These are phyloP conservation scores for Fusarium chlamydosporum DNA, from an alignment of 2,329 filamentous ascomycete genomes.

Conservation along the genomic window DNA sequence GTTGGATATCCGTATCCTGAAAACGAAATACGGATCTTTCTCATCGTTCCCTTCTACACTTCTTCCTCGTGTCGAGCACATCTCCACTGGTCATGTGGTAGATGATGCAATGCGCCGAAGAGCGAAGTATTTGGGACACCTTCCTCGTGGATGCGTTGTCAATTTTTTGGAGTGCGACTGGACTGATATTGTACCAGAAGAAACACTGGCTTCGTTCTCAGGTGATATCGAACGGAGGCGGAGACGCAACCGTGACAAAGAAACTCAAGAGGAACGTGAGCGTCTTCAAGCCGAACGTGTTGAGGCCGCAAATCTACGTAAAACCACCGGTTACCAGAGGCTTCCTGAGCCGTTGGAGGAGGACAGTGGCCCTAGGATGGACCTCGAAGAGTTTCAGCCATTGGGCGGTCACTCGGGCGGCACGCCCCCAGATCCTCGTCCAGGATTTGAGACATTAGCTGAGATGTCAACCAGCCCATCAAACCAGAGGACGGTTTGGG, in stretches of 20 bases:
- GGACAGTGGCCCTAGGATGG: constrained; percentile 58
- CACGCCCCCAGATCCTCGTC: constrained; percentile 69
- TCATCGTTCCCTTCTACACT: constrained; percentile 86
- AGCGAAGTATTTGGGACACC: constrained; percentile 87
- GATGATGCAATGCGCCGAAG: constrained; percentile 87
- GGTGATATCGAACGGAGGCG: constrained; percentile 81
- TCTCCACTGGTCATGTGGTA: constrained; percentile 88
- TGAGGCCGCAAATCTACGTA: constrained; percentile 77
- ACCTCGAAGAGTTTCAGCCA: constrained; percentile 75
- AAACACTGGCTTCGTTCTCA: constrained; percentile 81
- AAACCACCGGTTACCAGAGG: constrained; percentile 60
- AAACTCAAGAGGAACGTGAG: constrained; percentile 87
- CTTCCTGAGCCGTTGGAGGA: constrained; percentile 58
- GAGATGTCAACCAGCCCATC: constrained; percentile 86
- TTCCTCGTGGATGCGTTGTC: constrained; percentile 92
- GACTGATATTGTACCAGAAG: constrained; percentile 86
- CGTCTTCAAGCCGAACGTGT: constrained; percentile 84
- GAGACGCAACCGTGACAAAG: constrained; percentile 85
- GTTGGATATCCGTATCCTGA: constrained; percentile 91
- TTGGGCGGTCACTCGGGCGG: constrained; percentile 65
- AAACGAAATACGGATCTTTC: constrained; percentile 88
- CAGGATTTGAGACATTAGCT: constrained; percentile 77
- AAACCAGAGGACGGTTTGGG: constrained; percentile 87
- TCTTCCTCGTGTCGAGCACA: constrained; percentile 87
- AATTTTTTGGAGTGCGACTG: constrained; percentile 94